These are phyloP conservation scores for Zea mays DNA, from an alignment of 176 grass and related monocot species.

Conservation along the genomic window DNA sequence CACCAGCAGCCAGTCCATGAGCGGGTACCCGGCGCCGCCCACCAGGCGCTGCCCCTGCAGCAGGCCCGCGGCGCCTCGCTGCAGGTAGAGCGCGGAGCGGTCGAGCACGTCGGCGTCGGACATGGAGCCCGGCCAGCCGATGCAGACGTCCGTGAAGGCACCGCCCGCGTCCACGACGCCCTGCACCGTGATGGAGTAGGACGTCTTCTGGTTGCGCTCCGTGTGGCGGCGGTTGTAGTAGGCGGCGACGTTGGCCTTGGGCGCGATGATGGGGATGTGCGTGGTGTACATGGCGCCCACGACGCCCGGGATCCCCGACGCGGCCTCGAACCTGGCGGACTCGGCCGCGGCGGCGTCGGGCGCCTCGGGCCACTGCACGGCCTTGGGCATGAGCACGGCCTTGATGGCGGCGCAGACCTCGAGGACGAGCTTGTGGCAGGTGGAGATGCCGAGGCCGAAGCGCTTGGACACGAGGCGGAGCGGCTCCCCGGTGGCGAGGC, in stretches of 20 bases:
- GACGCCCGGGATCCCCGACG: constrained; percentile 62
- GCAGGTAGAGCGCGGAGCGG: constrained; percentile 50
- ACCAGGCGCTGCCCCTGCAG: constrained; percentile 55
- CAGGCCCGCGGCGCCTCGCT: constrained; percentile 51
- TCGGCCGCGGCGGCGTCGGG: constrained; percentile 9
- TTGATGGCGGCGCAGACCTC: constrained; percentile 82
- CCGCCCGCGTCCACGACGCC: constrained; percentile 68
- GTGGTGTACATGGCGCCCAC: constrained; percentile 79
- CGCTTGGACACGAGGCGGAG: constrained; percentile 66
- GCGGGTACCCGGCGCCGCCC: constrained; percentile 61
- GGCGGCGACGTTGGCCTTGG: constrained; percentile 60
- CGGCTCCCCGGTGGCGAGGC: constrained; percentile 74
- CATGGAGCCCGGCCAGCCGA: constrained; percentile 65
- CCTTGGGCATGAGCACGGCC: constrained; percentile 60
- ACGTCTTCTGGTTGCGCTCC: constrained; percentile 74
- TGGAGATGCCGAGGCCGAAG: constrained; percentile 88
- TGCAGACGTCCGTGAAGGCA: constrained; percentile 81
- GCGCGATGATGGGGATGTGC: constrained; percentile 87
- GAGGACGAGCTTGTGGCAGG: constrained; percentile 83
- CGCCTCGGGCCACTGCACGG: constrained; percentile 54
- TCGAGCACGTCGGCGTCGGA: constrained; percentile 62
- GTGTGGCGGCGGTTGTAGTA: constrained; percentile 92
- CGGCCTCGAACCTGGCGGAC: constrained; percentile 37
- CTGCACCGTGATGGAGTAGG: constrained; percentile 78
- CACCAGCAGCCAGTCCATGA: constrained; percentile 77